phyloP scores from a whole-genome alignment of 2,329 filamentous ascomycete genomes.

The Hymenoscyphus linearis region DNA sequence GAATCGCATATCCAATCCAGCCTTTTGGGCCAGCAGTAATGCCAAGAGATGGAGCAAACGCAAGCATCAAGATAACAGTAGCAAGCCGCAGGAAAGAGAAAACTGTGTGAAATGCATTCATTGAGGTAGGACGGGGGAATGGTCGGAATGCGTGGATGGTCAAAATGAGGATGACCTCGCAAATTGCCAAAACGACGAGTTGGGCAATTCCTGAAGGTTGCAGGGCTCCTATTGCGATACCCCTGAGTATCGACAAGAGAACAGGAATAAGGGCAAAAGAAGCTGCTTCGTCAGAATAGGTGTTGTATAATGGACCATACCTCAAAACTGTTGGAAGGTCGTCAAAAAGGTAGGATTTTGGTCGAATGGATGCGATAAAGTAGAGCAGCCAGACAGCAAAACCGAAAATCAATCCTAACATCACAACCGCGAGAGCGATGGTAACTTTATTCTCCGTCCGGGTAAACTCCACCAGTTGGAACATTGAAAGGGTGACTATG shows the following conservation, averaged over 20 bases:
- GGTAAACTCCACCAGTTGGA: conserved; percentile 75
- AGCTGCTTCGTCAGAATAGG: conserved; percentile 88
- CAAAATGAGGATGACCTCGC: conserved; percentile 84
- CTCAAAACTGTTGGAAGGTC: conserved; percentile 83
- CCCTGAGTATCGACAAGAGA: conserved; percentile 76
- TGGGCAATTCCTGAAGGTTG: conserved; percentile 92
- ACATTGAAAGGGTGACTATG: conserved; percentile 79
- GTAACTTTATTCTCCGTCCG: conserved; percentile 60
- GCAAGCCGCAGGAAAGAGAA: conserved; percentile 75
- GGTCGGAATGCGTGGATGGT: conserved; percentile 86
- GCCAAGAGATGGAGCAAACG: conserved; percentile 79
- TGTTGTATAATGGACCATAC: conserved; percentile 95
- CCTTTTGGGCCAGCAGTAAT: conserved; percentile 76
- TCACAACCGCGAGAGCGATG: conserved; percentile 68
- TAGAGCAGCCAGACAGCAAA: conserved; percentile 76
- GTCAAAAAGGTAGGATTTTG: conserved; percentile 85
- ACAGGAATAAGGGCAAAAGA: conserved; percentile 86
- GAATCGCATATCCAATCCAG: conserved; percentile 91
- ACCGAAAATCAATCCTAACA: conserved; percentile 65
- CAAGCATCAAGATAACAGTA: conserved; percentile 68
- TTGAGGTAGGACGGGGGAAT: conserved; percentile 85
- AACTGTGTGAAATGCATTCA: conserved; percentile 91
- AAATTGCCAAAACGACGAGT: conserved; percentile 85
- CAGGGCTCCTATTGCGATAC: conserved; percentile 85
- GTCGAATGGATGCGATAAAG: conserved; percentile 74